Evolutionary conservation across 495 filamentous ascomycete genomes (phyloP).

Genomic region (Tuber melanosporum): DNA sequence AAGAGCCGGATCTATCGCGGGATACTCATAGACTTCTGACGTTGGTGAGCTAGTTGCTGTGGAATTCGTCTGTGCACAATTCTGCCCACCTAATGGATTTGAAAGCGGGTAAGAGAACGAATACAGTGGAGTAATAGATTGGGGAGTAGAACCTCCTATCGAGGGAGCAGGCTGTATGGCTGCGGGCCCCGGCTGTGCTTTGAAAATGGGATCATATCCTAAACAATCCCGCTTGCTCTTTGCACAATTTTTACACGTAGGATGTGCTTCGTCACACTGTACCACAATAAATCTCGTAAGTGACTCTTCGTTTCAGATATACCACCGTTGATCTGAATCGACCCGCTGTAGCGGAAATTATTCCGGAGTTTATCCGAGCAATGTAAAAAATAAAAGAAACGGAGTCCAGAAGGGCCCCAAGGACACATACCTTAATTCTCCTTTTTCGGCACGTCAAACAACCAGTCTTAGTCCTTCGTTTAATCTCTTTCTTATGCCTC

Average conservation of each 20-base stretch:
- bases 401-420: conserved; percentile 9
- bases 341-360: conserved; percentile 38
- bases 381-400: conserved; percentile 22
- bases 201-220: conserved; percentile 98
- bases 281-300: conserved; percentile 37
- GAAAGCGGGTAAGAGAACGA: conserved; percentile 40
- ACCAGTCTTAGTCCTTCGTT: conserved; percentile 94
- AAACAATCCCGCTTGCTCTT: conserved; percentile 97
- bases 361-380: conserved; percentile 43
- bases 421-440: conserved; percentile 84
- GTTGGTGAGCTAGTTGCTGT: conserved; percentile 37
- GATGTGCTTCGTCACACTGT: conserved; percentile 95
- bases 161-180: conserved; percentile 66
- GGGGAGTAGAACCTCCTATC: conserved; percentile 34
- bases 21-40: conserved; percentile 55
- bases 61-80: conserved; percentile 34
- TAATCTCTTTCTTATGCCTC: conserved; percentile 97
- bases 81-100: conserved; percentile 47
- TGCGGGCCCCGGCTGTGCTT: conserved; percentile 70
- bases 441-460: conserved; percentile 95
- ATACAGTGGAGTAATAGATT: conserved; percentile 31
- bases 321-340: conserved; percentile 19
- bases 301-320: conserved; percentile 45
- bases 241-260: conserved; percentile 90
- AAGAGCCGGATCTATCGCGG: conserved; percentile 70